Evolutionary conservation across 495 filamentous ascomycete species (phyloP), one percentile per base, ranked within the genome.

Genomic region (Xeromyces bisporus): DNA sequence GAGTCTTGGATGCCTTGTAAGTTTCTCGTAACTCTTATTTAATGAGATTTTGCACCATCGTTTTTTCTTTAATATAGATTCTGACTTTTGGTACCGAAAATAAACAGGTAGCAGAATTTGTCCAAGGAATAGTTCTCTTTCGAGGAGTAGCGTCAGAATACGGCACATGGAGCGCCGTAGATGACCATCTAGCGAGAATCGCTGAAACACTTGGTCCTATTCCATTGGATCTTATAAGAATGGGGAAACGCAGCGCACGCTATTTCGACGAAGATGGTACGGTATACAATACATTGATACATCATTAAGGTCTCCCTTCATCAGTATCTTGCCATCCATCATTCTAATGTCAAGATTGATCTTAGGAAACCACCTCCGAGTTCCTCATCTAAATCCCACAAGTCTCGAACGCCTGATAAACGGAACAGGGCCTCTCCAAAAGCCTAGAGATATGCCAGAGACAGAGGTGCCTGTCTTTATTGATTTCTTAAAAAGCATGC

Each of bases 1-100:
- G 59, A 62, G 53, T 39, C 43, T 55, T n/a, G 58, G 56, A 35
- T 53, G 54, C 29, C 43, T 62, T 28, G 55, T 61, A 35, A 46
- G 43, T 48, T 24, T 15, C 17, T 16, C 29, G 8, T 28, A 10
- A 29, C n/a, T 15, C 30, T 18, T 18, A 36, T 15, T 17, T 16
- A 11, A 30, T 31, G 31, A 17, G 28, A 16, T 23, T 31, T 6
- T 23, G 21, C 21, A 6, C 21, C 6, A 23, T 23, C 6, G 6
- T 36, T 23, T 32, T 29, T 14, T 26, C 27, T 34, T 8, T 14
- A 9, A 17, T 17, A 28, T 18, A 21, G 11, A 9, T 8, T 15
- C 12, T 20, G 13, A 31, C 23, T 10, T 5, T 18, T 26, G 3
- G n/a, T 26, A 28, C 20, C 28, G 8, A n/a, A 18, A 12, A 21